Base-by-base conservation (phyloP, 2,329 filamentous ascomycete species). In the Diplodia intermedia region DNA sequence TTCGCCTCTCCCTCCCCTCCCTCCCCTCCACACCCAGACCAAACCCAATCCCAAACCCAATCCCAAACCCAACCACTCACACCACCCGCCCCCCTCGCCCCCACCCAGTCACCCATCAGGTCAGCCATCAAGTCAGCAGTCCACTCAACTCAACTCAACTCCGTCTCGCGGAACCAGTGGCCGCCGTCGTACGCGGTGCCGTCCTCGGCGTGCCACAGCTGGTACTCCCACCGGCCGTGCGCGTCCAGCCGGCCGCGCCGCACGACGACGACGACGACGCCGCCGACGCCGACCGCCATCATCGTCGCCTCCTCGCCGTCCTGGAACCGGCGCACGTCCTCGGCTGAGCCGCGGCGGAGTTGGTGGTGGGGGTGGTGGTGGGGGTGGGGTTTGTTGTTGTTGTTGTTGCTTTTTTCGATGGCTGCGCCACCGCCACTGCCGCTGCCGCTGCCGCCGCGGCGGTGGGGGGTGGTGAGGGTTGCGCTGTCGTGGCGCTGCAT, bases 171-270 rank as follows among this genome's bases (percentile, higher is more conserved):
- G 53, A 66, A 66, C 63, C 63, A 66, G 9, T 56, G 29, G 12
- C 65, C 65, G 6, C 53, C 38, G n/a, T 66, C 65, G 20, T 57
- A 57, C 38, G 52, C n/a, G 7, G 65, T 56, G 20, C 65, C 65
- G 29, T 66, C 36, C 23, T 66, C 65, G 23, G 23, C 23, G 49
- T 60, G 65, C 65, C 65, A 66, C 9, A 66, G 65, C 53, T 66
- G 65, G 43, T 66, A 66, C 43, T 66, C 53, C 65, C 65, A 66
- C 2, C 18, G 7, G 6, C 53, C 65, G 14, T 60, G 52, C 7
- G 33, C n/a, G 26, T 57, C 40, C 12, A 57, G 52, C 40, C 31
- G 31, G 7, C 26, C 65, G 18, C 52, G n/a, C 7, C 65, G 65
- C n/a, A 66, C 53, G 54, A 55, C 52, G 40, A 66, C 23, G 23